A percentile compares a stretch with the other conserved stretches of the same genome.
Evolutionary conservation across 2,329 filamentous ascomycete species (phyloP).

Genomic region (Paracorniculantispora psalliotae): DNA sequence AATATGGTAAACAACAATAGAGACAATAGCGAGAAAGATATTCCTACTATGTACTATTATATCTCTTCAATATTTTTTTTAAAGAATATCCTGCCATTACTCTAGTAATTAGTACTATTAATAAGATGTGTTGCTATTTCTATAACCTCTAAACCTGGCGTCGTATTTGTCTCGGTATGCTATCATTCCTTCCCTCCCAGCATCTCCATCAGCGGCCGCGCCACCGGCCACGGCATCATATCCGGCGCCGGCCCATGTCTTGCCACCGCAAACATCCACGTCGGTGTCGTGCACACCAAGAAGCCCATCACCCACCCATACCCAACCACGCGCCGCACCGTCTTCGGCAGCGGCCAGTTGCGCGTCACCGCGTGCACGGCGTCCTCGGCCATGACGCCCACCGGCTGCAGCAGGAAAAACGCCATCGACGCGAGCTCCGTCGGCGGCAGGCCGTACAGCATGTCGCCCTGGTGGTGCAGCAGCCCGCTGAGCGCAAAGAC

Average conservation of each 20-base stretch:
- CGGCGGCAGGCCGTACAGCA: background rate
- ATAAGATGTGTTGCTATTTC: too few species aligned
- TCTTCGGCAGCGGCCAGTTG: background rate
- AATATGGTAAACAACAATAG: too few species aligned
- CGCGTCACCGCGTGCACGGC: background rate
- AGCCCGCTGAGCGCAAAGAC: background rate
- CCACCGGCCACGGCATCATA: background rate
- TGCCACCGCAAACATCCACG: background rate
- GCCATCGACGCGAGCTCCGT: background rate
- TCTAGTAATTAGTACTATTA: too few species aligned
- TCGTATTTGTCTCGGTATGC: too few species aligned
- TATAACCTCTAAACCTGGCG: too few species aligned
- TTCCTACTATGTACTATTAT: too few species aligned
- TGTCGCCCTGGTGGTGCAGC: background rate
- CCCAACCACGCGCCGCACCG: background rate
- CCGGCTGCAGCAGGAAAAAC: background rate
- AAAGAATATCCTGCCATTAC: too few species aligned
- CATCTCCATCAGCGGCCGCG: background rate
- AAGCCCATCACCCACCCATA: background rate
- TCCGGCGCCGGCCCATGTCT: background rate
- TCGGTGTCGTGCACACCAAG: background rate
- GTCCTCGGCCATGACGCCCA: background rate
- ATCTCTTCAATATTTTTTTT: too few species aligned
- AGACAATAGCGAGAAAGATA: too few species aligned
- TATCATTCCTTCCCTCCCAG: too few species aligned